Conservation (phyloP, 225 moss, liverwort and hornwort genomes). For the Pseudoscleropodium purum region DNA sequence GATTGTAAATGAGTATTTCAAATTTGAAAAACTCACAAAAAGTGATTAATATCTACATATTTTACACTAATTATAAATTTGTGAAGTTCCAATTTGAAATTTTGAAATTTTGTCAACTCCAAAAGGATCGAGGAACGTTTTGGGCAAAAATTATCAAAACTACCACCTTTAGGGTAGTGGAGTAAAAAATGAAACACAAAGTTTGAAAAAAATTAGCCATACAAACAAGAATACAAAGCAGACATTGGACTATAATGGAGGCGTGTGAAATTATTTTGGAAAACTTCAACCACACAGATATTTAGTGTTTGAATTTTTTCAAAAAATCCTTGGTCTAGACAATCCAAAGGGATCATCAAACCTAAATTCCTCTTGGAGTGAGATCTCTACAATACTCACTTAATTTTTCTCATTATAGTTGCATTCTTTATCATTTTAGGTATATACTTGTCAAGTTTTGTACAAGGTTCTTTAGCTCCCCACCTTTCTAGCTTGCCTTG, state of each 20-base stretch:
- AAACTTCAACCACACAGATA: not conserved
- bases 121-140: not conserved
- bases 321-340: too few relatives aligned
- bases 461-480: not conserved
- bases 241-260: not conserved
- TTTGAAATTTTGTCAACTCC: too few relatives aligned
- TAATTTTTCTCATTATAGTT: too few relatives aligned
- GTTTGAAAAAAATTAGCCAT: not conserved
- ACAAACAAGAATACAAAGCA: too few relatives aligned
- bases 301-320: not conserved
- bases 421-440: not conserved
- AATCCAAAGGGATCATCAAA: not conserved
- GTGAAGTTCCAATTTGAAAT: not conserved
- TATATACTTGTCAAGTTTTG: not conserved
- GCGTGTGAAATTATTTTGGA: not conserved
- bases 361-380: not conserved
- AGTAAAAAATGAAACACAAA: not conserved
- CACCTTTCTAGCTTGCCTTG: accelerated
- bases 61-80: not conserved
- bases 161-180: not conserved
- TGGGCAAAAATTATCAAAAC: not conserved
- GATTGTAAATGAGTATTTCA: not conserved
- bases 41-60: too few relatives aligned
- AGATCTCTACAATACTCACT: not conserved
- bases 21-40: not conserved